Conservation (phyloP, 1,139 yeast genomes). For the Geotrichum macrosporum region DNA sequence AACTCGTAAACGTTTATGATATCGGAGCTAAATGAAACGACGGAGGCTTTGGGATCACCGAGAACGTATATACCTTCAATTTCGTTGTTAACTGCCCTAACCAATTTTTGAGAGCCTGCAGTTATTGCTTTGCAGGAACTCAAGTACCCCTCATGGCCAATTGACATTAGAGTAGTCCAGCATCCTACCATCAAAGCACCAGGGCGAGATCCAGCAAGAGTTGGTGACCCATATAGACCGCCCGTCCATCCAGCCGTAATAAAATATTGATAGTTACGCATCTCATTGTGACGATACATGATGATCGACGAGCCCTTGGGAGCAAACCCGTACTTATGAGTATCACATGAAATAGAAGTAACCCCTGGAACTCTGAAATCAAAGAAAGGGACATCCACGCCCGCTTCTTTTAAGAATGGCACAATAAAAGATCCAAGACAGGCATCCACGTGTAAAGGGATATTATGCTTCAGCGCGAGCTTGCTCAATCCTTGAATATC, state of each 20-base stretch:
- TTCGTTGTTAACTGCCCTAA: constrained; percentile 45
- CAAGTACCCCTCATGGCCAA: constrained; percentile 77
- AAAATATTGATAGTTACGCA: constrained; percentile 80
- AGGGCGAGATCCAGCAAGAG: constrained; percentile 93
- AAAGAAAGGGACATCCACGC: constrained; percentile 52
- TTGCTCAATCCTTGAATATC: constrained; percentile 70
- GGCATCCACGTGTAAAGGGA: constrained; percentile 92
- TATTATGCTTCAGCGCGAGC: constrained; percentile 56
- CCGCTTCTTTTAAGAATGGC: constrained; percentile 67
- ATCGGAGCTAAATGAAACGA: constrained; percentile 65
- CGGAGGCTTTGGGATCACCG: constrained; percentile 84
- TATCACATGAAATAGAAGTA: constrained; percentile 95
- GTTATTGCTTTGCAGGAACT: constrained; percentile 65
- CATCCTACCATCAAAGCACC: constrained; percentile 97
- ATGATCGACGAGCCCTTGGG: constrained; percentile 94
- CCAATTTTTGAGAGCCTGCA: constrained; percentile 56
- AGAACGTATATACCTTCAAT: constrained; percentile 57
- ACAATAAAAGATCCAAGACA: constrained; percentile 91
- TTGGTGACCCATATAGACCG: constrained; percentile 94
- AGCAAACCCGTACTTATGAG: constrained; percentile 97
- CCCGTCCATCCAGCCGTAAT: constrained; percentile 86
- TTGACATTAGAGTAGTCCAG: constrained; percentile 83
- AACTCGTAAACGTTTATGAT: constrained; percentile 64
- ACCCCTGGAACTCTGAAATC: constrained; percentile 91
- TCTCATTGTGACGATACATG: constrained; percentile 67